phyloP scores from a whole-genome alignment of 345 rosid species.

The Rubroshorea leprosula region DNA sequence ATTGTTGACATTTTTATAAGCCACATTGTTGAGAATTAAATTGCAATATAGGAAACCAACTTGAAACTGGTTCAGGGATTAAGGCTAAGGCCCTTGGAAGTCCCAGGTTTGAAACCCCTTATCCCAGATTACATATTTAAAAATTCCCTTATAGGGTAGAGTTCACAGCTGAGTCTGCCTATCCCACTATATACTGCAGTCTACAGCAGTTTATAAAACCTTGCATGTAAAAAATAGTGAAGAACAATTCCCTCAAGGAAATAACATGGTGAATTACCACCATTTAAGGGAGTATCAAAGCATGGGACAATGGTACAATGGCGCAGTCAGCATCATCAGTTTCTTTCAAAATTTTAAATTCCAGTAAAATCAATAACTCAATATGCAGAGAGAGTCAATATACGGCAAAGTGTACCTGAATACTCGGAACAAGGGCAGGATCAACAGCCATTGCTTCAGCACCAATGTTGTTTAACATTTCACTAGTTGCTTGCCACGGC shows the following conservation, averaged over 20 bases:
- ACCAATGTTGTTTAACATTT: conserved; percentile 63
- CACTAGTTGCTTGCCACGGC: conserved; percentile 83
- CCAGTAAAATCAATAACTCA: not conserved
- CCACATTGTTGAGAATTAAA: too few relatives aligned
- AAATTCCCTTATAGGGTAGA: too few relatives aligned
- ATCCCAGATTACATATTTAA: too few relatives aligned
- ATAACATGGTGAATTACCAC: not conserved
- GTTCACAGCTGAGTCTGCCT: too few relatives aligned
- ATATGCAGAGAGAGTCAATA: not conserved
- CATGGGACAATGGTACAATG: not conserved
- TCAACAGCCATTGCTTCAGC: conserved; percentile 97
- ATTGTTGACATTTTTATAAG: too few relatives aligned
- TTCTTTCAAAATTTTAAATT: conserved; percentile 6
- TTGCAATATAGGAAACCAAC: too few relatives aligned
- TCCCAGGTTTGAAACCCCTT: too few relatives aligned
- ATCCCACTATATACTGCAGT: too few relatives aligned
- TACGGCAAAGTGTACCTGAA: conserved; percentile 51
- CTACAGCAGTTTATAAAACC: too few relatives aligned
- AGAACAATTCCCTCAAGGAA: not conserved
- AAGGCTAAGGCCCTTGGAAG: too few relatives aligned
- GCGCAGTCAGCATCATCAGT: too few relatives aligned
- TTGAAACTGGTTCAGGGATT: too few relatives aligned
- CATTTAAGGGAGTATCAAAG: not conserved
- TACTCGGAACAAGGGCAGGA: conserved; percentile 71
- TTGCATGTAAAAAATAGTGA: not conserved